Percentiles rank a stretch among this genome's conserved stretches.
Conservation (phyloP, 768 basidiomycete genomes). For the Boletus patriciae region DNA sequence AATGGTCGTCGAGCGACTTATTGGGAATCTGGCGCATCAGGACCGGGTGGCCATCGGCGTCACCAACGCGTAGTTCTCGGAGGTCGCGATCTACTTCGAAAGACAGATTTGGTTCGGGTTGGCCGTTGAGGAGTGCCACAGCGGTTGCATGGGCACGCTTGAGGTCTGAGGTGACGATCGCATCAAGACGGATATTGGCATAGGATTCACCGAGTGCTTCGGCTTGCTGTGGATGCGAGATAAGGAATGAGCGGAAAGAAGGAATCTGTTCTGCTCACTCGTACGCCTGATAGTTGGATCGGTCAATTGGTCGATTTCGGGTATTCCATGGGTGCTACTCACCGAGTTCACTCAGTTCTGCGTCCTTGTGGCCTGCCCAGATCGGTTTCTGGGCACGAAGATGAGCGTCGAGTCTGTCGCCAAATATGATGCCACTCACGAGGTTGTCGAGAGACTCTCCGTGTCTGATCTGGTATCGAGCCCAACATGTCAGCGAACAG, state of each 20-base stretch:
- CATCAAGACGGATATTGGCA: conserved; percentile 45
- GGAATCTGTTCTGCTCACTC: conserved; percentile 35
- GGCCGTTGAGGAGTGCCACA: conserved; percentile 49
- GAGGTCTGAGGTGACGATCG: conserved; percentile 67
- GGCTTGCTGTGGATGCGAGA: conserved; percentile 51
- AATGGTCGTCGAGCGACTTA: conserved; percentile 45
- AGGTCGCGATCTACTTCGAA: conserved; percentile 51
- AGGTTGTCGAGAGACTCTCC: conserved; percentile 78
- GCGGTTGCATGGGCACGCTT: conserved; percentile 66
- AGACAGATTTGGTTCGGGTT: conserved; percentile 46
- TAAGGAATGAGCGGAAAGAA: background rate
- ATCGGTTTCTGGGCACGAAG: conserved; percentile 38
- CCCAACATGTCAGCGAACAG: background rate
- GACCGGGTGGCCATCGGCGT: conserved; percentile 65
- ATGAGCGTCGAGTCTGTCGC: background rate
- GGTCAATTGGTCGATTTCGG: conserved; percentile 3
- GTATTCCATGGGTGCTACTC: conserved; percentile 15
- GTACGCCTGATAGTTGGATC: conserved; percentile 46
- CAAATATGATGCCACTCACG: conserved; percentile 38
- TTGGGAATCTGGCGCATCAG: conserved; percentile 24
- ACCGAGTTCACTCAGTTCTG: conserved; percentile 79
- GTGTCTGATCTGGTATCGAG: conserved; percentile 62
- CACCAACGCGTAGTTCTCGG: conserved; percentile 69
- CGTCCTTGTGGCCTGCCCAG: conserved; percentile 79
- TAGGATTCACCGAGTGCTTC: conserved; percentile 61